These are phyloP conservation scores for Grigorovia transvaalensis DNA, from an alignment of 805 yeast species.

Conservation along the genomic window DNA sequence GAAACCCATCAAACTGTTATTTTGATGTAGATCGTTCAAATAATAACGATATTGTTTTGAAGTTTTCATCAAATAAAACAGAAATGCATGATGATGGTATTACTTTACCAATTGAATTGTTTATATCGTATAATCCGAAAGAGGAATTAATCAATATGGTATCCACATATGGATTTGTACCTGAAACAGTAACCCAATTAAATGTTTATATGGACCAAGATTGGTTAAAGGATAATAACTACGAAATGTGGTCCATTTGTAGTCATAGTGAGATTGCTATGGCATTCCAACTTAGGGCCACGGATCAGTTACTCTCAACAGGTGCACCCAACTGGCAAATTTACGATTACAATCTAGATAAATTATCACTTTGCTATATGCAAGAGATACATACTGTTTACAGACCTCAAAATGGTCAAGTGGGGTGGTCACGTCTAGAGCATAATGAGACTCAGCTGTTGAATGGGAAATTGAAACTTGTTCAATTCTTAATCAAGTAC, in stretches of 20 bases:
- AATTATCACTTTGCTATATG: background rate
- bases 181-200: background rate
- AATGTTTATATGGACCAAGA: slow-evolving; percentile 2
- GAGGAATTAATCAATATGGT: slow-evolving; percentile 1
- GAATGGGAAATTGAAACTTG: background rate
- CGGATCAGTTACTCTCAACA: background rate
- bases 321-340: background rate
- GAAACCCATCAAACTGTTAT: slow-evolving; percentile 36
- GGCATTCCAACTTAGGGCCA: background rate
- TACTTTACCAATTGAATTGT: background rate
- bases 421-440: background rate
- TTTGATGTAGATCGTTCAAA: slow-evolving; percentile 45
- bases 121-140: background rate
- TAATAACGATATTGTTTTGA: slow-evolving; percentile 35
- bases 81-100: background rate
- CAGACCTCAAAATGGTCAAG: background rate
- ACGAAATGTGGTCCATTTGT: background rate
- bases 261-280: background rate
- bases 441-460: background rate
- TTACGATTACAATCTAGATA: background rate
- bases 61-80: slow-evolving; percentile 16
- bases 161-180: slow-evolving; percentile 3
- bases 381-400: background rate
- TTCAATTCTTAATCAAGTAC: background rate
- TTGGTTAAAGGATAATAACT: background rate